Conservation (phyloP, 306 rosid species). For the Parietaria judaica region DNA sequence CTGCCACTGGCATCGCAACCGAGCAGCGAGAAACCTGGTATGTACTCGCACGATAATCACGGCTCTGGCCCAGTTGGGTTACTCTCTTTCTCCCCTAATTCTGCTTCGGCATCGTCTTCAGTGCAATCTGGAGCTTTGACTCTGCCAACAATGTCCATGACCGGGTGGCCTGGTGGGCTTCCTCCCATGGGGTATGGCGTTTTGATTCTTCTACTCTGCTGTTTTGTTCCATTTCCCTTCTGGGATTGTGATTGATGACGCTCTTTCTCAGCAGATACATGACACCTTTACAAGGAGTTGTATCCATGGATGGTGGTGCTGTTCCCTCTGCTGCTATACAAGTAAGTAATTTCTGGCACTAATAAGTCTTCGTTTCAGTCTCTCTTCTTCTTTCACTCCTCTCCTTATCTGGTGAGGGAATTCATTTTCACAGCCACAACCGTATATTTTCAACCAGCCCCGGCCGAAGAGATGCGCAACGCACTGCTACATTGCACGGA, state of each 20-base stretch:
- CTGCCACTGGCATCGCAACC: slow-evolving; percentile 35
- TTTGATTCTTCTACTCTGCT: slow-evolving; percentile 3
- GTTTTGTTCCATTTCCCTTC: neutral
- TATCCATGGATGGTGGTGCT: slow-evolving; percentile 75
- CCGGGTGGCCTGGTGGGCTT: slow-evolving; percentile 84
- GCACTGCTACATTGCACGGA: slow-evolving; percentile 87
- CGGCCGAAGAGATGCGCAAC: slow-evolving; percentile 91
- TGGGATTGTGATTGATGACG: slow-evolving; percentile 26
- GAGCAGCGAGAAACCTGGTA: slow-evolving; percentile 57
- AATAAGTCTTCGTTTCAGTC: too few relatives aligned
- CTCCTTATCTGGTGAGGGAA: neutral
- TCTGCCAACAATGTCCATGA: slow-evolving; percentile 61
- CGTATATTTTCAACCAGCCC: slow-evolving; percentile 65
- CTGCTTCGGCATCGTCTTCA: slow-evolving; percentile 18
- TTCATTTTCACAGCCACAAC: slow-evolving; percentile 48
- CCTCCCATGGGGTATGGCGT: slow-evolving; percentile 82
- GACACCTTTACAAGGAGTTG: slow-evolving; percentile 89
- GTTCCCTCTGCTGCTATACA: slow-evolving; percentile 69
- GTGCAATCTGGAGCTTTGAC: slow-evolving; percentile 61
- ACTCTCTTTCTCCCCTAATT: slow-evolving; percentile 13
- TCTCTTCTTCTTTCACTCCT: neutral
- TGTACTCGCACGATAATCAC: neutral
- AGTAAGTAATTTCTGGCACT: slow-evolving; percentile 20
- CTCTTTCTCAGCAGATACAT: slow-evolving; percentile 62
- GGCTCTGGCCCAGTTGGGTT: slow-evolving; percentile 2